phyloP scores from a whole-genome alignment of 1,284 basidiomycete species.

The Sporisorium sorghi region DNA sequence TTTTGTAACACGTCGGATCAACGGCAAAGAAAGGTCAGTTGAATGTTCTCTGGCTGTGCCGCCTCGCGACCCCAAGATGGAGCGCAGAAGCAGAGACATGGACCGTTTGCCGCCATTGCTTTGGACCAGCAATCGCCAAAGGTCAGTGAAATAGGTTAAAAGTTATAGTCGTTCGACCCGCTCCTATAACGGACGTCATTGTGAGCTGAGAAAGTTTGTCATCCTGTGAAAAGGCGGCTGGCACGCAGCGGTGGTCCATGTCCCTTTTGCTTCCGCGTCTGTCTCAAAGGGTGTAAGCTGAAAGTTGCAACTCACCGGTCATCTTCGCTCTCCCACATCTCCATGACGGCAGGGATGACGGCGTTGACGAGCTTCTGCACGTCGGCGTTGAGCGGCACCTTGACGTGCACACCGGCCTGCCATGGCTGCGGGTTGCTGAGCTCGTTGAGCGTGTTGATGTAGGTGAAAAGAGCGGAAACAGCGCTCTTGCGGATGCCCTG shows the following conservation, averaged over 20 bases:
- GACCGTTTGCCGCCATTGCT: conserved; percentile 10
- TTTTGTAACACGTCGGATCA: conserved; percentile 8
- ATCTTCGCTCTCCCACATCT: conserved; percentile 93
- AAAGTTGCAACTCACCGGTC: conserved; percentile 92
- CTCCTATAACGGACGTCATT: conserved; percentile 74
- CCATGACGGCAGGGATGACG: conserved; percentile 81
- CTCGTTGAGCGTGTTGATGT: conserved; percentile 91
- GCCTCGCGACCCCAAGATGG: not conserved
- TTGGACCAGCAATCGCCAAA: conserved; percentile 13
- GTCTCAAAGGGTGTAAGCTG: no score
- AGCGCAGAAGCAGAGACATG: conserved; percentile 16
- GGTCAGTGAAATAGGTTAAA: conserved; percentile 55
- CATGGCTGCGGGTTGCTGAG: conserved; percentile 85
- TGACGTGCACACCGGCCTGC: conserved; percentile 78
- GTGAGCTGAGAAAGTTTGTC: conserved; percentile 85
- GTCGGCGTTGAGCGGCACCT: conserved; percentile 77
- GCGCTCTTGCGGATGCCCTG: conserved; percentile 97
- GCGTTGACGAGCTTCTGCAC: conserved; percentile 86
- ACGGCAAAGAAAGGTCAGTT: conserved; percentile 28
- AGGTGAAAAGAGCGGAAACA: conserved; percentile 87
- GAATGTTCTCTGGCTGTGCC: not conserved
- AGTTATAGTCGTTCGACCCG: conserved; percentile 57
- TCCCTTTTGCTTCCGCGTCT: conserved; percentile 18
- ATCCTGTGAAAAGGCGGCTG: conserved; percentile 71
- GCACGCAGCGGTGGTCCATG: not conserved